Conservation (phyloP, 441 rosid genomes). For the Biscutella laevigata region DNA sequence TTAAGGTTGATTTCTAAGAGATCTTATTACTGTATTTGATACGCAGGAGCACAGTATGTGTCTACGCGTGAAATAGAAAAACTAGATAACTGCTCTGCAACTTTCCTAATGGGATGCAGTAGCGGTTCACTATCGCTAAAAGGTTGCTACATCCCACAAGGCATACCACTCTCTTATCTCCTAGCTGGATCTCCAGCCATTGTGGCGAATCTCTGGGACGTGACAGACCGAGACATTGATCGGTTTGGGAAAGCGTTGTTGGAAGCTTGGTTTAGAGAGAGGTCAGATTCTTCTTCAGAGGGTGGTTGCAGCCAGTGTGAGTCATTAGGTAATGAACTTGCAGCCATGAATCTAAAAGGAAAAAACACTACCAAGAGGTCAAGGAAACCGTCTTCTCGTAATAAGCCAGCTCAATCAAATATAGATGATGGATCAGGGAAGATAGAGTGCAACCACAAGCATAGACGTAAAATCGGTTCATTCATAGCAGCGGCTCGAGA, state of each 20-base stretch:
- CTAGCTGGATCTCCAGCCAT: conserved; percentile 79
- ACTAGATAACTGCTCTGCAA: conserved; percentile 71
- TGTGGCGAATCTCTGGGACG: conserved; percentile 89
- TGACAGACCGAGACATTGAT: conserved; percentile 89
- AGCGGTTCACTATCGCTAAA: conserved; percentile 68
- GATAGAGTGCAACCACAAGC: conserved; percentile 34
- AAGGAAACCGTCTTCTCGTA: conserved; percentile 40
- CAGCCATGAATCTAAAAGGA: conserved; percentile 45
- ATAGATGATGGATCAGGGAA: conserved; percentile 9
- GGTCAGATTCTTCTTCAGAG: conserved; percentile 31
- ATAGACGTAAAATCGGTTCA: conserved; percentile 54
- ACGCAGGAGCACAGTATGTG: conserved; percentile 71
- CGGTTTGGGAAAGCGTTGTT: conserved; percentile 81
- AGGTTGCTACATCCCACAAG: conserved; percentile 76
- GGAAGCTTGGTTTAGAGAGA: conserved; percentile 69
- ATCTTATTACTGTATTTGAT: conserved; percentile 27
- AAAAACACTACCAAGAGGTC: conserved; percentile 23
- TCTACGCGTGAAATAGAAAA: conserved; percentile 57
- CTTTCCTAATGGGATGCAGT: conserved; percentile 41
- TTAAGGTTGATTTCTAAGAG: not conserved
- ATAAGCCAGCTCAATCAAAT: conserved; percentile 27
- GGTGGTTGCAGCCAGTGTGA: conserved; percentile 39
- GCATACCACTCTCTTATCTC: conserved; percentile 65
- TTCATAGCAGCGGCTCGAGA: conserved; percentile 76
- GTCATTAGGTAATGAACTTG: conserved; percentile 47